These are phyloP conservation scores for Wallacemonas sp. DNA, from an alignment of 208 protist genomes.

Conservation along the genomic window DNA sequence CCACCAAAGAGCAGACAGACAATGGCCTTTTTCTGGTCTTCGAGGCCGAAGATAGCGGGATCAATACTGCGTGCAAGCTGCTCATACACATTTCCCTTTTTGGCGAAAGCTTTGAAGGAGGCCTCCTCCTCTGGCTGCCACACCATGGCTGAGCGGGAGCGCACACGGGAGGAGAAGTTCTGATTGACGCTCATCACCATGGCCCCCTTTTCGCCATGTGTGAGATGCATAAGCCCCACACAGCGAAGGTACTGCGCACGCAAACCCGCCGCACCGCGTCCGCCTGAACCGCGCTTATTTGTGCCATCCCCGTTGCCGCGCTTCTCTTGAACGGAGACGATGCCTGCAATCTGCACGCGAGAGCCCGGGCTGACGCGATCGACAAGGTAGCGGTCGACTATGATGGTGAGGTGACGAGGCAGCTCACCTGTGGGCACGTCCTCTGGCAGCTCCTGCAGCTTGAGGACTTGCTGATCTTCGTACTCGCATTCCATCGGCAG, in stretches of 20 bases:
- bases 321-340: constrained; percentile 88
- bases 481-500: constrained; percentile 93
- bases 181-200: constrained; percentile 83
- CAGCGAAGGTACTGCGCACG: constrained; percentile 90
- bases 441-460: constrained; percentile 95
- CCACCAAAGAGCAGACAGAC: constrained; percentile 98
- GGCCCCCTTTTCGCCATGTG: constrained; percentile 32
- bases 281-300: constrained; percentile 28
- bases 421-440: constrained; percentile 94
- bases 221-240: constrained; percentile 85
- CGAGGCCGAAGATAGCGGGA: constrained; percentile 98
- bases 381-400: constrained; percentile 91
- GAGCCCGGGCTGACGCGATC: constrained; percentile 96
- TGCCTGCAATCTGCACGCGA: constrained; percentile 93
- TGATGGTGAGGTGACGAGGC: constrained; percentile 84
- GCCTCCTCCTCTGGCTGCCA: constrained; percentile 91
- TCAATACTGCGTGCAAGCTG: constrained; percentile 94
- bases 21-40: constrained; percentile 97
- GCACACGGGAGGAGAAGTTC: constrained; percentile 87
- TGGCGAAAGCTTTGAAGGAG: constrained; percentile 87
- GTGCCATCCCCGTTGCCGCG: constrained; percentile 49
- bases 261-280: constrained; percentile 65
- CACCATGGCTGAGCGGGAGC: constrained; percentile 64
- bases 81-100: constrained; percentile 92
- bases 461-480: constrained; percentile 93